Evolutionary conservation across 495 filamentous ascomycete genomes (phyloP).

Genomic region (Aspergillus coremiiformis): DNA sequence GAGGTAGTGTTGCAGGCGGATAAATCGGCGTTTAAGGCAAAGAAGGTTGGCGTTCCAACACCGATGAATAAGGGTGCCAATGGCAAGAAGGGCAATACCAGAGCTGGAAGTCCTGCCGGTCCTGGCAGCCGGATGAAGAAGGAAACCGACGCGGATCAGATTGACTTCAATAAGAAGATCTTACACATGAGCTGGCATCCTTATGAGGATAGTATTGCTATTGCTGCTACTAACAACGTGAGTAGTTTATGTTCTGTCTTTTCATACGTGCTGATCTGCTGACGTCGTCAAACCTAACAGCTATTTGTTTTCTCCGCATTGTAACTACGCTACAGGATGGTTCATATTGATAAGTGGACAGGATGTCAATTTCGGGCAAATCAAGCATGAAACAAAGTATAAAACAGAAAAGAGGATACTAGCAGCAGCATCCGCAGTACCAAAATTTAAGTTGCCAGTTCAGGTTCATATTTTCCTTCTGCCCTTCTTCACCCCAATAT

Average conservation of each 20-base stretch:
- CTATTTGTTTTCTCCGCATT: conserved; percentile 99
- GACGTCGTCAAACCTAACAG: conserved; percentile 27
- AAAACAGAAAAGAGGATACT: conserved; percentile 10
- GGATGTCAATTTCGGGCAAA: conserved; percentile 16
- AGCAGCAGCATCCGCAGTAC: conserved; percentile 15
- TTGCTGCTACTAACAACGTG: conserved; percentile 98
- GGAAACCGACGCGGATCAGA: conserved; percentile 98
- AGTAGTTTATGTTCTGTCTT: conserved; percentile 30
- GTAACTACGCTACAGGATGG: conserved; percentile 40
- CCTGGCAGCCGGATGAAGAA: conserved; percentile 94
- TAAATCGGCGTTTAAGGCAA: conserved; percentile 98
- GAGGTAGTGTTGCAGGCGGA: conserved; percentile 97
- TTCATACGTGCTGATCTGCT: conserved; percentile 4
- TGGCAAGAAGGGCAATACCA: conserved; percentile 74
- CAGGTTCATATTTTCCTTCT: conserved; percentile 10
- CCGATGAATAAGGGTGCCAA: conserved; percentile 80
- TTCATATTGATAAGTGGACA: conserved; percentile 24
- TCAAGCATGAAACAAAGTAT: conserved; percentile 10
- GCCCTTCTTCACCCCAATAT: conserved; percentile 1
- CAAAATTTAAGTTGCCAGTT: conserved; percentile 20
- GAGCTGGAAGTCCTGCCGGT: conserved; percentile 84
- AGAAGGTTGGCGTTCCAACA: conserved; percentile 97
- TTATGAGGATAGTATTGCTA: conserved; percentile 98
- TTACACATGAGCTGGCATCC: conserved; percentile 99
- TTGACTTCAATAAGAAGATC: conserved; percentile 99